Percentiles rank a stretch among this genome's conserved stretches.
Evolutionary conservation across 108 stramenopile species (phyloP).

Genomic region (Skeletonema grethae): DNA sequence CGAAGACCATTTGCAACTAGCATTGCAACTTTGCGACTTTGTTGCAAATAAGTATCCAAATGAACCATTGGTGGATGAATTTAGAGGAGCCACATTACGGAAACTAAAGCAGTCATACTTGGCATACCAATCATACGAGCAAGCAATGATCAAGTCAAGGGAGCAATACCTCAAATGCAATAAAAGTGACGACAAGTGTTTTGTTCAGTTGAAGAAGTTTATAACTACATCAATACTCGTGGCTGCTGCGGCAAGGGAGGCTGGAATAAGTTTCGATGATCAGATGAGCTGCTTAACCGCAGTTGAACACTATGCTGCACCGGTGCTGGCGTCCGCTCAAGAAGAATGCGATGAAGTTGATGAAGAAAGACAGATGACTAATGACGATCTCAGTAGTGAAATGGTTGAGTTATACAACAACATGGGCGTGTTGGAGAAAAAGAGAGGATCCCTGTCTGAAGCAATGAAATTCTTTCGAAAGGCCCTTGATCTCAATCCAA

Average conservation of each 20-base stretch:
- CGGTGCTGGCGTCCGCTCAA: slow-evolving; percentile 2
- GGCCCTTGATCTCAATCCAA: slow-evolving; percentile 28
- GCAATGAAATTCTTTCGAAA: slow-evolving; percentile 15
- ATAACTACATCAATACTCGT: slow-evolving; percentile 20
- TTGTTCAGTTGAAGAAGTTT: background rate
- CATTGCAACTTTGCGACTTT: slow-evolving; percentile 21
- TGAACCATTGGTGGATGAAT: slow-evolving; percentile 32
- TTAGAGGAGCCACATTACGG: slow-evolving; percentile 25
- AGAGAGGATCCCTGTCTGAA: slow-evolving; percentile 12
- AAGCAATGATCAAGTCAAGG: slow-evolving; percentile 26
- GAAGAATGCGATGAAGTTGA: background rate
- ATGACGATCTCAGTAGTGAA: background rate
- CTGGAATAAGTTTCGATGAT: slow-evolving; percentile 8
- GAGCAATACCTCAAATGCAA: background rate
- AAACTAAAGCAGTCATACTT: slow-evolving; percentile 20
- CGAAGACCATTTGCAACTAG: background rate
- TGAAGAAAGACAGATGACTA: background rate
- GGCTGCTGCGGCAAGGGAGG: slow-evolving; percentile 33
- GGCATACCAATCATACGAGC: slow-evolving; percentile 24
- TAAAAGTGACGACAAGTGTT: background rate
- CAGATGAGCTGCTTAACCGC: slow-evolving; percentile 23
- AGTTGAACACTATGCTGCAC: slow-evolving; percentile 10
- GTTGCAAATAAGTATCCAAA: slow-evolving; percentile 22
- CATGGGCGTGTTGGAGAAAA: slow-evolving; percentile 31
- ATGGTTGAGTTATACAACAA: slow-evolving; percentile 22